Percentiles rank a stretch among this genome's conserved stretches.
Evolutionary conservation across 352 stramenopile species (phyloP).

Genomic region (Blastocystis sp.): DNA sequence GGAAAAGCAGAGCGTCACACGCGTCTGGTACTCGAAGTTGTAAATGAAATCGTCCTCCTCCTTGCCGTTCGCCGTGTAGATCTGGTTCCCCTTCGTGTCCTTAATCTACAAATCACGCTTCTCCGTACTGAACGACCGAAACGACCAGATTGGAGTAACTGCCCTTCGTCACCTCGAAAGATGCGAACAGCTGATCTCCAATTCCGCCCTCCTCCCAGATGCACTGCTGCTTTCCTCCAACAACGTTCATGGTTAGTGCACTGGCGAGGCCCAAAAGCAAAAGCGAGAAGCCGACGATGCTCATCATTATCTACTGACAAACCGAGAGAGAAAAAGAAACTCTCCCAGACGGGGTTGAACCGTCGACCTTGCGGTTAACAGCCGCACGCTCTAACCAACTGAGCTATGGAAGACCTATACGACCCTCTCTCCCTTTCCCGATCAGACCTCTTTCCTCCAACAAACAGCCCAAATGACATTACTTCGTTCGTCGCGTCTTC

Average conservation of each 20-base stretch:
- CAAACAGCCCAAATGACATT: background rate
- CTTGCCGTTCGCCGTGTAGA: background rate
- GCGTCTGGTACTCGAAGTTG: background rate
- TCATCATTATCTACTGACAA: background rate
- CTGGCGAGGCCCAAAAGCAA: background rate
- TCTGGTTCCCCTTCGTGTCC: background rate
- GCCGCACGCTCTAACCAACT: slow-evolving; percentile 42
- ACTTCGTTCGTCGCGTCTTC: background rate
- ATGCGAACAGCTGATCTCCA: slow-evolving; percentile 32
- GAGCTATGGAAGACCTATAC: slow-evolving; percentile 1
- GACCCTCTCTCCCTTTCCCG: background rate
- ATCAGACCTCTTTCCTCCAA: background rate
- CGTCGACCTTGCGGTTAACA: slow-evolving; percentile 44
- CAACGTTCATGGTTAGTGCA: background rate
- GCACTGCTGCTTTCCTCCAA: background rate
- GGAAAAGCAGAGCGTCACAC: slow-evolving; percentile 1
- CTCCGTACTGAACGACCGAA: background rate
- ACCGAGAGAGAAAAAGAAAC: background rate
- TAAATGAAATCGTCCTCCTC: background rate
- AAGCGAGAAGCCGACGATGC: background rate
- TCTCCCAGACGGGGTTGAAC: slow-evolving; percentile 38
- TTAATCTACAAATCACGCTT: background rate
- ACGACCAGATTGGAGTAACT: background rate
- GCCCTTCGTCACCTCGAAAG: slow-evolving; percentile 2
- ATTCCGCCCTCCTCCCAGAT: background rate